Evolutionary conservation across 768 basidiomycete genomes (phyloP).

Genomic region (Gloeophyllum trabeum): DNA sequence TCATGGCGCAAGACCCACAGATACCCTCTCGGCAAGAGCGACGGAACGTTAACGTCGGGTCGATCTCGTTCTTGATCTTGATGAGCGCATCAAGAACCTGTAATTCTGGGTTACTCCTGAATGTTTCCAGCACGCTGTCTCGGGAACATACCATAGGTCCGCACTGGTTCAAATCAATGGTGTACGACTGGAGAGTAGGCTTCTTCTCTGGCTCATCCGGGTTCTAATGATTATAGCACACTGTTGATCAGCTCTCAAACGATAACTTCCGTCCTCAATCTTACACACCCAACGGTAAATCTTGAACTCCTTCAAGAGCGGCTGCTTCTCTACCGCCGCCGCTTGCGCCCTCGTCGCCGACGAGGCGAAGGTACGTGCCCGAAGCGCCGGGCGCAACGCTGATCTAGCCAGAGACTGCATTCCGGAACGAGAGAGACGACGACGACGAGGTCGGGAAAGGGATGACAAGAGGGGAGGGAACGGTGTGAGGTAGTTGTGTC

Average conservation of each 20-base stretch:
- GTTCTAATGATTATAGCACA: constrained; percentile 37
- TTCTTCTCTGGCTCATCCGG: constrained; percentile 91
- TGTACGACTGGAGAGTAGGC: constrained; percentile 84
- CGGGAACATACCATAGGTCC: constrained; percentile 74
- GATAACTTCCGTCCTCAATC: background rate
- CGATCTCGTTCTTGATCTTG: constrained; percentile 98
- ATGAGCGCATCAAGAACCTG: constrained; percentile 86
- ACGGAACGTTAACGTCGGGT: constrained; percentile 94
- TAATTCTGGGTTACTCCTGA: background rate
- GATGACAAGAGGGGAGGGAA: no score
- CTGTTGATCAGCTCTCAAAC: background rate
- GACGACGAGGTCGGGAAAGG: no score
- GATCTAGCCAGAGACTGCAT: background rate
- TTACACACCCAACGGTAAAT: constrained; percentile 91
- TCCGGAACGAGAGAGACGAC: no score
- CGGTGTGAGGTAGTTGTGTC: no score
- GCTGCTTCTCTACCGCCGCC: constrained; percentile 53
- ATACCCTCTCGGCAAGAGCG: constrained; percentile 92
- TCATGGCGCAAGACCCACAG: constrained; percentile 98
- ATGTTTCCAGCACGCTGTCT: background rate
- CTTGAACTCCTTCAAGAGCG: constrained; percentile 87
- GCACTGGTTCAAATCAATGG: constrained; percentile 85
- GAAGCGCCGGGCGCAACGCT: background rate
- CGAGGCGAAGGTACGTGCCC: constrained; percentile 16
- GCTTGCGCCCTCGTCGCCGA: constrained; percentile 20